phyloP scores from a whole-genome alignment of 2,329 filamentous ascomycete genomes.

The Diplodia sapinea region DNA sequence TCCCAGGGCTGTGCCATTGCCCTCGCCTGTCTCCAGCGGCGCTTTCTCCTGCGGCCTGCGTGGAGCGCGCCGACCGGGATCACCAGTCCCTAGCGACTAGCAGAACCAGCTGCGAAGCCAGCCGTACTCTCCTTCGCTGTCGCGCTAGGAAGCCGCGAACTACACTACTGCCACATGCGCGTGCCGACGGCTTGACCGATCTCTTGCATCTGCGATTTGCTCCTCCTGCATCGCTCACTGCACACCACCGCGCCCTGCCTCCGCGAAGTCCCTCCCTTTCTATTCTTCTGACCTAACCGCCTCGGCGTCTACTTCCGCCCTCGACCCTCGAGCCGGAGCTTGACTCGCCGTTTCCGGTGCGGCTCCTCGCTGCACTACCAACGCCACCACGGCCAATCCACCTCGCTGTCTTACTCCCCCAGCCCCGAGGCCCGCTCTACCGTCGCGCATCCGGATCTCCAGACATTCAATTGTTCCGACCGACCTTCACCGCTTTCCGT shows the following conservation, averaged over 20 bases:
- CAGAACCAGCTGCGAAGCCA: slow-evolving; percentile 5
- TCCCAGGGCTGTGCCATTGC: slow-evolving; percentile 9
- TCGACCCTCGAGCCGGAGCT: slow-evolving; percentile 3
- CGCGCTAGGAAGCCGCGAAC: slow-evolving; percentile 3
- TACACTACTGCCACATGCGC: slow-evolving; percentile 17
- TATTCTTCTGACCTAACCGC: background rate
- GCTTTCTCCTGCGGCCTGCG: slow-evolving; percentile 2
- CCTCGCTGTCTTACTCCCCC: slow-evolving; percentile 15
- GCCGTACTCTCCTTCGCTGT: slow-evolving; percentile 10
- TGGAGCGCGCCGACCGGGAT: slow-evolving; percentile 14
- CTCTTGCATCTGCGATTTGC: slow-evolving; percentile 23
- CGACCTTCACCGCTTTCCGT: background rate
- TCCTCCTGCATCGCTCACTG: background rate
- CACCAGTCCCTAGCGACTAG: background rate
- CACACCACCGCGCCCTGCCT: background rate
- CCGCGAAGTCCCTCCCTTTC: background rate
- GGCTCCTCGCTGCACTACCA: slow-evolving; percentile 24
- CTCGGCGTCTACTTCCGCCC: slow-evolving; percentile 2
- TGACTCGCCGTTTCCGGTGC: slow-evolving; percentile 28
- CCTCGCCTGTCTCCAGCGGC: slow-evolving; percentile 14
- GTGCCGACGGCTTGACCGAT: slow-evolving; percentile 18
- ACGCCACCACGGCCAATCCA: slow-evolving; percentile 11
- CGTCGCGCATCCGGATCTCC: background rate
- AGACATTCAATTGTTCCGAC: slow-evolving; percentile 3
- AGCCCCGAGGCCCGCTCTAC: background rate